Base-by-base conservation (phyloP, 106 monocot species). In the Acanthochlamys bracteata region DNA sequence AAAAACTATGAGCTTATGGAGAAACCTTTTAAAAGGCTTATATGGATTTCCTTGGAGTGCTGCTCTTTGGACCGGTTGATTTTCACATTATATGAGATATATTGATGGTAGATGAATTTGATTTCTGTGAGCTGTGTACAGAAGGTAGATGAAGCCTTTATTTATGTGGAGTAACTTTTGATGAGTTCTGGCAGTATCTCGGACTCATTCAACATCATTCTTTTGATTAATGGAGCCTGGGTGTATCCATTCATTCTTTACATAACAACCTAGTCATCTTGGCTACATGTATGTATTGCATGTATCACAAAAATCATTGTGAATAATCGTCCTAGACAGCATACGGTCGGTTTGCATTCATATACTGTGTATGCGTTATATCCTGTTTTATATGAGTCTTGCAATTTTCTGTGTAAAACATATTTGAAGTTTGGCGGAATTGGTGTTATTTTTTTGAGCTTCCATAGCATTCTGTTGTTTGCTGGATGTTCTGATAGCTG, bases 1-100 rank as follows among this genome's bases (percentile, higher is more conserved):
- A 95, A 72, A 95, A 95, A 75, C 71, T 87, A 3, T 87, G 67
- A 68, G n/a, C 49, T 20, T 42, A 10, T 49, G 15, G 17, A 49
- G 49, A 49, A 43, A 49, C 49, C 17, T 2, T 49, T 12, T 1
- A 10, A 17, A 14, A 49, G 15, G 12, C 49, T 12, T 49, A 49
- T 12, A 10, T 49, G 3, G 49, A 12, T 14, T 49, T 14, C 2
- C 49, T 49, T 33, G 33, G 33, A 33, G 33, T 33, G 33, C 33
- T 33, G 33, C 33, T 33, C 33, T 33, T 33, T 33, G 33, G 6
- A 33, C 33, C 6, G 33, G 33, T 33, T 6, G 33, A 33, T 33
- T 6, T 6, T 33, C 33, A 33, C 33, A 33, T 1, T 33, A 33
- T 1, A 33, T 33, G 33, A 33, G 33, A 49, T 17, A 10, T 49